Base-by-base conservation (phyloP, 495 filamentous ascomycete species). In the Penicillium silybi region DNA sequence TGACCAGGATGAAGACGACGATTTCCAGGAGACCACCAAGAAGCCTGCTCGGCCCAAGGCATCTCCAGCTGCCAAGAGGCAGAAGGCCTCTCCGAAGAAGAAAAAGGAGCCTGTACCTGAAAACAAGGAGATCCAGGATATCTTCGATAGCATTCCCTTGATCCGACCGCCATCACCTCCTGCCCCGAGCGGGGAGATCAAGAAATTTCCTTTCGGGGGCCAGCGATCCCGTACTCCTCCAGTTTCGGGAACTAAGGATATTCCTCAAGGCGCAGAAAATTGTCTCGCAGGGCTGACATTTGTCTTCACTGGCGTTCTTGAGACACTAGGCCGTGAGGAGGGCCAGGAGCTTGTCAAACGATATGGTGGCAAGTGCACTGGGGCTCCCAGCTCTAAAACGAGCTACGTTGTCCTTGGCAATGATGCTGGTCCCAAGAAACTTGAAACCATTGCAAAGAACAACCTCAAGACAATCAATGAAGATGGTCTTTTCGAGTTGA, bases 231-330 rank as follows among this genome's bases (percentile, higher is more conserved):
- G 69, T 40, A 78, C 85, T 5, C 81, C 87, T 35, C 82, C 79
- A 26, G 79, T 78, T 41, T 76, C 82, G 32, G 85, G 80, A 19
- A 73, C 79, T 13, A 81, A 75, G 48, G 89, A 91, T n/a, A 70
- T 93, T 45, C 93, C 93, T 10, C 77, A 78, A 23, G 93, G 93
- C 7, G 85, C 83, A 45, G 88, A 93, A 15, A 92, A 97, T 57
- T 99, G 93, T 65, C 78, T 99, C 44, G 84, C 88, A 39, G 95
- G 93, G n/a, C 73, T 97, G 51, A 84, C 84, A 0, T 99, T 99
- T 59, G 93, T 99, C n/a, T 99, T 99, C 54, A 97, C 93, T 13
- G 93, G 93, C 19, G 72, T 96, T 17, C 75, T 96, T 26, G 80
- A 88, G 34, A 85, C 79, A 0, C 73, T 97, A 41, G 85, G 84